phyloP scores from a whole-genome alignment of 768 basidiomycete species.

The Agrocybe pediades region DNA sequence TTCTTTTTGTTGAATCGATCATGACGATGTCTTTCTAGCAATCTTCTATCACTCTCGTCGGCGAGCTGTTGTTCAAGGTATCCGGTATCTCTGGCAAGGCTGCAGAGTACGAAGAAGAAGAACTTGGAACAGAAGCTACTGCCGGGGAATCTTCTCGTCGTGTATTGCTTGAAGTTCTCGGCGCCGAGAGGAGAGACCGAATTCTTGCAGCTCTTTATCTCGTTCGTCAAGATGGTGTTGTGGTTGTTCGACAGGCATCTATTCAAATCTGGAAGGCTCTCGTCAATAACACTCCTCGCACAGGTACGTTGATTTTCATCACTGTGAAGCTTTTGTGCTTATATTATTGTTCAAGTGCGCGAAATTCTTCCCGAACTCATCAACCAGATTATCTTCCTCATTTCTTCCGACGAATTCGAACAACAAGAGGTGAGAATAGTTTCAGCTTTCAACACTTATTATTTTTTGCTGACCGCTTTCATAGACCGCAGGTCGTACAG shows the following conservation, averaged over 20 bases:
- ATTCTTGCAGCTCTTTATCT: slow-evolving; percentile 91
- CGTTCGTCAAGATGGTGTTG: slow-evolving; percentile 91
- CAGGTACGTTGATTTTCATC: slow-evolving; percentile 49
- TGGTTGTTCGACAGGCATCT: slow-evolving; percentile 85
- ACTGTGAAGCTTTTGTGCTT: neutral
- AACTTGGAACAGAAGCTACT: slow-evolving; percentile 60
- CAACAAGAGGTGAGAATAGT: slow-evolving; percentile 75
- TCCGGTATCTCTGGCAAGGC: slow-evolving; percentile 93
- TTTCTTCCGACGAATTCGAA: slow-evolving; percentile 79
- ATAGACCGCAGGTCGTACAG: slow-evolving; percentile 89
- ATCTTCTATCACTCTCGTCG: slow-evolving; percentile 94
- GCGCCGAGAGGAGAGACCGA: slow-evolving; percentile 84
- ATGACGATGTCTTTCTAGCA: slow-evolving; percentile 49
- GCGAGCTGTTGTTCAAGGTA: slow-evolving; percentile 94
- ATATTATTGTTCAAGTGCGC: slow-evolving; percentile 52
- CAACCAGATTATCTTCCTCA: slow-evolving; percentile 71
- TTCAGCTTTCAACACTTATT: neutral
- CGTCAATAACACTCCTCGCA: slow-evolving; percentile 91
- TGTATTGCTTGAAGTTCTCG: slow-evolving; percentile 86
- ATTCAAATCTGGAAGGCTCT: slow-evolving; percentile 98
- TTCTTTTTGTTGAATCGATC: neutral
- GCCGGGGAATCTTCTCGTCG: slow-evolving; percentile 81
- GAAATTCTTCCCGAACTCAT: slow-evolving; percentile 90
- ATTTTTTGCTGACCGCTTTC: slow-evolving; percentile 8
- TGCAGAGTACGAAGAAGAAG: slow-evolving; percentile 76